Conservation (phyloP, 768 basidiomycete genomes). For the Chalciporus chontae region DNA sequence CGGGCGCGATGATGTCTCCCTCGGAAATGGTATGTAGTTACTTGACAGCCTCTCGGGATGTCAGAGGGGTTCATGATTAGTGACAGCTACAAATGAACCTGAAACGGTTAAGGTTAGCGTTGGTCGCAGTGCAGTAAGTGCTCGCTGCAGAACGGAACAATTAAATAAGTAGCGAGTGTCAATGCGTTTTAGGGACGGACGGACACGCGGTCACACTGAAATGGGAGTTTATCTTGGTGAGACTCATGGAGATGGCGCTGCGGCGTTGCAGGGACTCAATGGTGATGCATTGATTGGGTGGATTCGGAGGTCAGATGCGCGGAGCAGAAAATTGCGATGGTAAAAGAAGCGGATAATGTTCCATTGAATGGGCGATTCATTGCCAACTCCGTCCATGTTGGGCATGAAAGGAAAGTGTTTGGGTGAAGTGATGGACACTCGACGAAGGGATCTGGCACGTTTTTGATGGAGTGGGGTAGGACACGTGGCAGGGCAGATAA, state of each 20-base stretch:
- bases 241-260: slow-evolving; percentile 22
- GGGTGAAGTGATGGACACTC: neutral
- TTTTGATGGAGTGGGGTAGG: slow-evolving; percentile 24
- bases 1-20: neutral
- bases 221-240: slow-evolving; percentile 9
- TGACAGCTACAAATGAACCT: neutral
- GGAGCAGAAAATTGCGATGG: neutral
- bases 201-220: slow-evolving; percentile 11
- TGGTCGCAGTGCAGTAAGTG: neutral
- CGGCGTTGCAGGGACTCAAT: slow-evolving; percentile 23
- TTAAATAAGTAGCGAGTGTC: neutral
- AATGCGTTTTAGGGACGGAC: slow-evolving; percentile 18
- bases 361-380: neutral
- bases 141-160: neutral
- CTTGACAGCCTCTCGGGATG: neutral
- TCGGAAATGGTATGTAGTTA: slow-evolving; percentile 4
- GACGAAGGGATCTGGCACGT: slow-evolving; percentile 16
- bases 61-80: neutral
- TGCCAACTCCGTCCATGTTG: neutral
- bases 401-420: neutral
- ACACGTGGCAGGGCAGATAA: slow-evolving; percentile 1
- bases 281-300: slow-evolving; percentile 10
- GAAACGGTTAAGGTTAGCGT: neutral
- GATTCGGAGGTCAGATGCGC: neutral
- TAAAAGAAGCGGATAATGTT: neutral